phyloP scores from a whole-genome alignment of 1,139 yeast species.

The Suhomyces coccinellae region DNA sequence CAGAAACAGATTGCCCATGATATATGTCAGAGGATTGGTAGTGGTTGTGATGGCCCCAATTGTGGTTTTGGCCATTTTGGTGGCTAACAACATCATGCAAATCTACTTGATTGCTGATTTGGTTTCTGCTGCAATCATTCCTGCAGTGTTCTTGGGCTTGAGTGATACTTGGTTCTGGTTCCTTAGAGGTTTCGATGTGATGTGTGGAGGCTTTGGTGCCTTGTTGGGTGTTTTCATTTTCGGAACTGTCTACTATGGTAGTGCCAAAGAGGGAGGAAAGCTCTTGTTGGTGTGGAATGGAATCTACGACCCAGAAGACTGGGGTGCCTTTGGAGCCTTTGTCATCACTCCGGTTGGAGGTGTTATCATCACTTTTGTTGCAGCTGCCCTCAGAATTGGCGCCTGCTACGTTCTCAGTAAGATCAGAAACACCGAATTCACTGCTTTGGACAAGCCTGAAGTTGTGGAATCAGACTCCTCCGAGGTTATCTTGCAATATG shows the following conservation, averaged over 20 bases:
- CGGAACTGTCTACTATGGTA: slow-evolving; percentile 75
- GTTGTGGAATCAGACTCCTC: slow-evolving; percentile 12
- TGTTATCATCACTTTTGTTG: slow-evolving; percentile 53
- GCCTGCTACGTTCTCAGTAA: slow-evolving; percentile 38
- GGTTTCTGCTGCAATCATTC: slow-evolving; percentile 83
- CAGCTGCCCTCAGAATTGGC: slow-evolving; percentile 52
- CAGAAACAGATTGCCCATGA: slow-evolving; percentile 69
- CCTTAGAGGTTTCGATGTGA: slow-evolving; percentile 77
- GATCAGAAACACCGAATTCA: slow-evolving; percentile 47
- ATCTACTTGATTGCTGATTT: slow-evolving; percentile 90
- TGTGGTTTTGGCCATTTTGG: slow-evolving; percentile 76
- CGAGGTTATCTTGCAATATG: slow-evolving; percentile 14
- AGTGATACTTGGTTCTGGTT: slow-evolving; percentile 61
- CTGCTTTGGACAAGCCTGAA: slow-evolving; percentile 56
- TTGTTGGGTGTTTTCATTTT: slow-evolving; percentile 75
- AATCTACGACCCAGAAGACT: slow-evolving; percentile 70
- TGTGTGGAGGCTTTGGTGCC: slow-evolving; percentile 83
- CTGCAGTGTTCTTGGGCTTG: slow-evolving; percentile 80
- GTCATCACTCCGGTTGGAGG: slow-evolving; percentile 90
- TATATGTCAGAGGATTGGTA: slow-evolving; percentile 72
- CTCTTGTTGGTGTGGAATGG: slow-evolving; percentile 76
- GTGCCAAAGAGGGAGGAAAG: slow-evolving; percentile 77
- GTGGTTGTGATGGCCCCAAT: slow-evolving; percentile 78
- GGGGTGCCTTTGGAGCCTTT: slow-evolving; percentile 96
- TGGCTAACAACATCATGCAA: slow-evolving; percentile 79